Percentiles rank a stretch among this genome's conserved stretches.
Evolutionary conservation across 805 yeast species (phyloP).

Genomic region (Blastobotrys attinorum): DNA sequence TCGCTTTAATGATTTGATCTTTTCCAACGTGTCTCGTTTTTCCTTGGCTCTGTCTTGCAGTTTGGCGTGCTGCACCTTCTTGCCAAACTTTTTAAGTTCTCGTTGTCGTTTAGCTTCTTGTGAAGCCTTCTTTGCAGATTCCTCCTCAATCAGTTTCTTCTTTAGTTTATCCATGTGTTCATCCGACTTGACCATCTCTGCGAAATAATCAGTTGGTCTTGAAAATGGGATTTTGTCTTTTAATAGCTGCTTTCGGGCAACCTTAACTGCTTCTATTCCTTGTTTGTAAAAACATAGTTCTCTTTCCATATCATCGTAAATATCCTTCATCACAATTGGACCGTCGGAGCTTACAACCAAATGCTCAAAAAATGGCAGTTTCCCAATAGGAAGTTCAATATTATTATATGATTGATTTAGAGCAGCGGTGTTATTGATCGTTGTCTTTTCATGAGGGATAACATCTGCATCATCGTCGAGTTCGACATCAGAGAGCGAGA

Average conservation of each 20-base stretch:
- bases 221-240: conserved; percentile 78
- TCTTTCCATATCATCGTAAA: conserved; percentile 92
- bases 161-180: conserved; percentile 96
- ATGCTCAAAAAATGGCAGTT: conserved; percentile 75
- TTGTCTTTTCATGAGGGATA: conserved; percentile 83
- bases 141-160: conserved; percentile 68
- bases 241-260: conserved; percentile 55
- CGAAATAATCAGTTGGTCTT: conserved; percentile 92
- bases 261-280: conserved; percentile 74
- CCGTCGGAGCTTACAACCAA: conserved; percentile 58
- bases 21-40: conserved; percentile 82
- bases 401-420: conserved; percentile 25
- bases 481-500: conserved; percentile 86
- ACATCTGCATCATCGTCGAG: conserved; percentile 91
- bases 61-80: conserved; percentile 91
- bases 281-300: conserved; percentile 94
- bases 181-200: conserved; percentile 97
- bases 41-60: conserved; percentile 89
- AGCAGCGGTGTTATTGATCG: conserved; percentile 84
- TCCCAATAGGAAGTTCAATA: conserved; percentile 43
- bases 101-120: conserved; percentile 94
- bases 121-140: conserved; percentile 65
- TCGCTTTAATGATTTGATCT: conserved; percentile 82
- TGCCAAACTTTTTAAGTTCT: conserved; percentile 91
- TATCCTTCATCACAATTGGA: conserved; percentile 62